phyloP scores from a whole-genome alignment of 352 stramenopile genomes.

The Globisporangium splendens region DNA sequence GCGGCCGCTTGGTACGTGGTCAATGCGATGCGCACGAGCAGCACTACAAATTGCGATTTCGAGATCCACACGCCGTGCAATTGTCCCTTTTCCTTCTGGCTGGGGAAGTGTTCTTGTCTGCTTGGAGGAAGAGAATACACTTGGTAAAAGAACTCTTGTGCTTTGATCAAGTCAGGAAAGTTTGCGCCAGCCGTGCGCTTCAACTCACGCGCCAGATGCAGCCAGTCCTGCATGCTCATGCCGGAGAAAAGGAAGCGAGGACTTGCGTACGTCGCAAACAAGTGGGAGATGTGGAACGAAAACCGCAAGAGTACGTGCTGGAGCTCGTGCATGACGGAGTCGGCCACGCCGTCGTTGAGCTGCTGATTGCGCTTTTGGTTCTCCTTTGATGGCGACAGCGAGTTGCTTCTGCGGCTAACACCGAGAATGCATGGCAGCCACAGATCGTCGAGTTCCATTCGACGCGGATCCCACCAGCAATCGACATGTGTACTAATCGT shows the following conservation, averaged over 20 bases:
- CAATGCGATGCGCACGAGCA: slow-evolving; percentile 12
- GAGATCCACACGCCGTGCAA: slow-evolving; percentile 10
- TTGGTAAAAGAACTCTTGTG: slow-evolving; percentile 5
- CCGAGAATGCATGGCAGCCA: neutral
- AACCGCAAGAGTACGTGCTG: slow-evolving; percentile 40
- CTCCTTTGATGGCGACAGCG: neutral
- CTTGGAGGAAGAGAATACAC: neutral
- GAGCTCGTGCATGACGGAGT: slow-evolving; percentile 17
- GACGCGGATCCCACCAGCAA: slow-evolving; percentile 10
- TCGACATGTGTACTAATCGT: neutral
- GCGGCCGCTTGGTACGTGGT: neutral
- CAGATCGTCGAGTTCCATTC: slow-evolving; percentile 8
- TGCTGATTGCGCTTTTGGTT: neutral
- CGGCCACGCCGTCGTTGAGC: no score
- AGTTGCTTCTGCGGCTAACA: neutral
- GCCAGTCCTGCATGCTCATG: slow-evolving; percentile 22
- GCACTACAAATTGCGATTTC: slow-evolving; percentile 14
- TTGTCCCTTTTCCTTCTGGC: neutral
- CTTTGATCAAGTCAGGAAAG: slow-evolving; percentile 10
- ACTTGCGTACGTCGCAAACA: slow-evolving; percentile 39
- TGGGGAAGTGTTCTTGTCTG: neutral
- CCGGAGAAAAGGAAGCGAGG: slow-evolving; percentile 23
- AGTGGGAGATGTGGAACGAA: slow-evolving; percentile 30
- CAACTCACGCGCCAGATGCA: slow-evolving; percentile 31
- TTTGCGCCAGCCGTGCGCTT: slow-evolving; percentile 20